phyloP scores from a whole-genome alignment of 371 early-diverging fungal genomes.

The Enterospora canceri region DNA sequence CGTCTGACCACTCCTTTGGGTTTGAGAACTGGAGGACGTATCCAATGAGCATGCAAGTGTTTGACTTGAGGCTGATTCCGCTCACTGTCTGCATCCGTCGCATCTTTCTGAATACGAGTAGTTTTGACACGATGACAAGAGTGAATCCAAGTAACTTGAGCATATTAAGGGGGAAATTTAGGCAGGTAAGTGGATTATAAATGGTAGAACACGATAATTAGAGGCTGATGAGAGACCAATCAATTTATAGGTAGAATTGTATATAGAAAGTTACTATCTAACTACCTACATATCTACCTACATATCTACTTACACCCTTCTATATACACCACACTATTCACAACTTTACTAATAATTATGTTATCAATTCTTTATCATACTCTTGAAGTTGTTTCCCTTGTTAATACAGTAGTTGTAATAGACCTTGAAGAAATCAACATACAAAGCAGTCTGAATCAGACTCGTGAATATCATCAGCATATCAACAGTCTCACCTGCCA shows the following conservation, averaged over 20 bases:
- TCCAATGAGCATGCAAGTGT: neutral
- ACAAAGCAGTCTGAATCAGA: slow-evolving; percentile 79
- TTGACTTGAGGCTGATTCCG: neutral
- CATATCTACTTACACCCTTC: no score
- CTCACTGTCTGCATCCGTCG: neutral
- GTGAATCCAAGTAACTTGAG: no score
- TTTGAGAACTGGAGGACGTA: neutral
- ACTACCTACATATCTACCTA: no score
- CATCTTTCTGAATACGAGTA: neutral
- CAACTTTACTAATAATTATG: no score
- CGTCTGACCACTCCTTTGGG: neutral
- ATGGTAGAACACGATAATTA: no score
- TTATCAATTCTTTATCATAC: neutral
- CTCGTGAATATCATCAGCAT: slow-evolving; percentile 69
- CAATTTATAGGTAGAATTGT: no score
- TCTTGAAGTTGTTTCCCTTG: neutral
- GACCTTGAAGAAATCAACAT: slow-evolving; percentile 87
- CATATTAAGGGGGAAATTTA: no score
- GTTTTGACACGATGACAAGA: neutral
- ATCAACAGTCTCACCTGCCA: slow-evolving; percentile 52
- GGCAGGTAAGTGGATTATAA: no score
- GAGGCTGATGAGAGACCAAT: no score
- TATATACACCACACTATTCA: no score
- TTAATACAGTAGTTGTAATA: slow-evolving; percentile 60
- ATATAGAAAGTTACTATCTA: no score